Evolutionary conservation across 1,284 basidiomycete species (phyloP).

Genomic region (Marasmius tenuissimus): DNA sequence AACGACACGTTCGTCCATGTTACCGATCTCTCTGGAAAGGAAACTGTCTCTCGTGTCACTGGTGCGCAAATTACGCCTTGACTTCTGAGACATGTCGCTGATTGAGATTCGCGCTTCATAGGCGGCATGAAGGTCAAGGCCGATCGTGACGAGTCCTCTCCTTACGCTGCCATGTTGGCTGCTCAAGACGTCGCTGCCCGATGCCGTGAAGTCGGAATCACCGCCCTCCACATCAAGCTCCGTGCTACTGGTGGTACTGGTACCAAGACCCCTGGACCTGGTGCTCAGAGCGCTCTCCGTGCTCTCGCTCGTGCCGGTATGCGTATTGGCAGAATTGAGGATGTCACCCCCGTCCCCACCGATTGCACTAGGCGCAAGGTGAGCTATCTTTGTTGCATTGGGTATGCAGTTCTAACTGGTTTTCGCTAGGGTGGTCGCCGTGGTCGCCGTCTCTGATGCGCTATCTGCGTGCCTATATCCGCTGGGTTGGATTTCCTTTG

Average conservation of each 20-base stretch:
- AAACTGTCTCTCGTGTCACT: constrained; percentile 64
- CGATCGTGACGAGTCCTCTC: constrained; percentile 51
- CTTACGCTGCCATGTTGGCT: background rate
- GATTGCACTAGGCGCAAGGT: constrained; percentile 98
- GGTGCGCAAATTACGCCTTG: background rate
- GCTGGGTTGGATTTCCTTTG: no score
- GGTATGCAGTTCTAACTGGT: background rate
- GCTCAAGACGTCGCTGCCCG: constrained; percentile 90
- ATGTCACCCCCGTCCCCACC: constrained; percentile 95
- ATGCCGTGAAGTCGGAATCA: constrained; percentile 43
- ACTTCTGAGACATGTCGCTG: background rate
- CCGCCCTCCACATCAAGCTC: background rate
- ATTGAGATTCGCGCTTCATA: background rate
- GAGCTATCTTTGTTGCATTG: constrained; percentile 16
- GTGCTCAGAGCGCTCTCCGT: constrained; percentile 97
- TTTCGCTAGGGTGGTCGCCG: constrained; percentile 88
- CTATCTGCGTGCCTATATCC: no score
- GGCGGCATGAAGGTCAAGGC: background rate
- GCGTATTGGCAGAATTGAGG: constrained; percentile 97
- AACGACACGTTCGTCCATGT: constrained; percentile 99
- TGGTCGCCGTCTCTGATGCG: constrained; percentile 90
- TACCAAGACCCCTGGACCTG: constrained; percentile 98
- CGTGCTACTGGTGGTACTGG: constrained; percentile 75
- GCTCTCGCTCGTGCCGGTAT: constrained; percentile 98
- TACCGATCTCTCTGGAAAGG: constrained; percentile 98